Conservation (phyloP, 768 basidiomycete genomes). For the Mycena albidolilacea region DNA sequence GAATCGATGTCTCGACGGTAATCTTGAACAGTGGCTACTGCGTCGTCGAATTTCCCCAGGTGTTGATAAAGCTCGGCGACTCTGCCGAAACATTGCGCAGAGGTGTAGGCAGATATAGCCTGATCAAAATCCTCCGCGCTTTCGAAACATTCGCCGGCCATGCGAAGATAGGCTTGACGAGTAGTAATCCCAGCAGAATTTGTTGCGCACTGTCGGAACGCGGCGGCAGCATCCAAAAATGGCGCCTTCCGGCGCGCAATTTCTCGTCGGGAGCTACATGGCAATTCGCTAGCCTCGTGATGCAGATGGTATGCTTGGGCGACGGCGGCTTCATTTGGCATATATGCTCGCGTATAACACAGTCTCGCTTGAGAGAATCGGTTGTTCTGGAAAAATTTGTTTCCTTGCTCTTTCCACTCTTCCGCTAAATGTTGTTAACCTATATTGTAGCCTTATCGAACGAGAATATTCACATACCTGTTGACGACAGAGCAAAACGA, state of each 20-base stretch:
- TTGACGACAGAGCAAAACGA: constrained; percentile 68
- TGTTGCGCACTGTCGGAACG: constrained; percentile 61
- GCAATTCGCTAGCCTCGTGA: constrained; percentile 60
- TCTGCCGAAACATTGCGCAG: constrained; percentile 57
- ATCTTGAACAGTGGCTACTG: constrained; percentile 47
- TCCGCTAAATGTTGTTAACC: constrained; percentile 37
- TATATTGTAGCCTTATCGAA: not conserved
- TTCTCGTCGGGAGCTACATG: constrained; percentile 41
- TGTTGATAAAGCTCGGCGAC: constrained; percentile 65
- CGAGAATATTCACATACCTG: constrained; percentile 35
- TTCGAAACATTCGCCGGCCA: constrained; percentile 64
- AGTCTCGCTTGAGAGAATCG: constrained; percentile 69
- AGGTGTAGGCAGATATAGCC: constrained; percentile 63
- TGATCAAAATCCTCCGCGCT: constrained; percentile 52
- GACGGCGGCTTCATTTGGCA: constrained; percentile 59
- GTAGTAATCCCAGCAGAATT: constrained; percentile 43
- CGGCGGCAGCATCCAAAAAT: constrained; percentile 61
- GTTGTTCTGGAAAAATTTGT: constrained; percentile 55
- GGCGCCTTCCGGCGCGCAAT: constrained; percentile 48
- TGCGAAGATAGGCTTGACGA: constrained; percentile 53
- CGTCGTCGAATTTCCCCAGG: constrained; percentile 66
- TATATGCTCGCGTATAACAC: constrained; percentile 65
- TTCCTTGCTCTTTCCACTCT: constrained; percentile 54
- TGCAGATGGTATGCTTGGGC: constrained; percentile 69
- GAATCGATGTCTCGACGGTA: constrained; percentile 5